Conservation (phyloP, 371 early-diverging fungal species). For the Zopfochytrium polystomum region DNA sequence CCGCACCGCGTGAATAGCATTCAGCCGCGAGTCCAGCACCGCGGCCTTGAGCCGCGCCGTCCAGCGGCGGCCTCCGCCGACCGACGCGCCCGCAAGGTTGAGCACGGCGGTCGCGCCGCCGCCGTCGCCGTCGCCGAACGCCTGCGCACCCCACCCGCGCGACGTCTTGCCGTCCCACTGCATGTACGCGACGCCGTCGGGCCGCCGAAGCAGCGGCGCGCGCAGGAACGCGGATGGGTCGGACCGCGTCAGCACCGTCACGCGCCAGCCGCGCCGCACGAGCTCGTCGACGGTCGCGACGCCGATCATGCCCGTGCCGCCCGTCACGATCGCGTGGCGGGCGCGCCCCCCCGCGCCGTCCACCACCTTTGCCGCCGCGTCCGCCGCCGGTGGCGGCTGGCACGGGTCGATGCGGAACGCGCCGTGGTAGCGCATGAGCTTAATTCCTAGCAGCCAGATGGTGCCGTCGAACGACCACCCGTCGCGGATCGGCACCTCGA, state of each 20-base stretch:
- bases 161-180: conserved; percentile 4
- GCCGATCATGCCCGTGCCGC: conserved; percentile 2
- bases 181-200: neutral
- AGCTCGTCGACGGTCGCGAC: neutral
- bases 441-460: conserved; percentile 1
- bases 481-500: neutral
- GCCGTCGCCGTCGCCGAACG: too few species aligned
- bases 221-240: neutral
- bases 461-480: conserved; percentile 3
- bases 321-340: conserved; percentile 4
- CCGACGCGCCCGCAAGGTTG: neutral
- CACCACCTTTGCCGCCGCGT: too few species aligned
- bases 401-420: neutral
- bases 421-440: conserved; percentile 1
- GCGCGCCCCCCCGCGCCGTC: too few species aligned
- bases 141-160: too few species aligned
- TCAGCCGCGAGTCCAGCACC: neutral
- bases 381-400: neutral
- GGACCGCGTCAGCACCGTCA: neutral
- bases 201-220: too few species aligned
- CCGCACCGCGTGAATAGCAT: neutral
- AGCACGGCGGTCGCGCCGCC: neutral
- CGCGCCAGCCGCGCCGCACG: neutral
- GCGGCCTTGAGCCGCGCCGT: neutral
- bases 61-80: neutral